A percentile compares a stretch with the other conserved stretches of the same genome.
phyloP scores from a whole-genome alignment of 805 yeast genomes.

The Wickerhamomyces hampshirensis region DNA sequence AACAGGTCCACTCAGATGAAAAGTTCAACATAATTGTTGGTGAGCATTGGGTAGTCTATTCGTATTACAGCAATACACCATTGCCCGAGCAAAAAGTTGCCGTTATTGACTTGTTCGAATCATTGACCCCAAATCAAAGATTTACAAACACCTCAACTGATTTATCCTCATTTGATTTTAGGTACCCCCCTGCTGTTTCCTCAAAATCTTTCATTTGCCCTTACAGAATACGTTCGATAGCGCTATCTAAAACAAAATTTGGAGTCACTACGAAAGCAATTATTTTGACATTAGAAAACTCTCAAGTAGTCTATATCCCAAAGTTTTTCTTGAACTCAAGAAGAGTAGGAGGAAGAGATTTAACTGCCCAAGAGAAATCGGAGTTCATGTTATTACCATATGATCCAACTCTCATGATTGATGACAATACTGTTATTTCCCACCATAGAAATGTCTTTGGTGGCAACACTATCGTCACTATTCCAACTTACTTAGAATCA shows the following conservation, averaged over 20 bases:
- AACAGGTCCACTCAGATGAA: conserved; percentile 35
- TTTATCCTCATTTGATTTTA: conserved; percentile 30
- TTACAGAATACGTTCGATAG: conserved; percentile 46
- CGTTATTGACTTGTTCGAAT: conserved; percentile 78
- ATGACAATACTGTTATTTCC: conserved; percentile 44
- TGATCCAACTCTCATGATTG: conserved; percentile 53
- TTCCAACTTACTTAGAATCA: conserved; percentile 73
- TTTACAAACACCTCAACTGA: conserved; percentile 16
- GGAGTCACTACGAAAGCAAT: conserved; percentile 70
- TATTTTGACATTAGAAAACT: conserved; percentile 50
- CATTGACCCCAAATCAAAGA: conserved; percentile 46
- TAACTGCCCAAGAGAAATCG: conserved; percentile 46
- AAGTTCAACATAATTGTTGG: conserved; percentile 56
- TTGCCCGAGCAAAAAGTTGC: conserved; percentile 52
- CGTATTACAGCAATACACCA: conserved; percentile 50
- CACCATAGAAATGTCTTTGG: conserved; percentile 43
- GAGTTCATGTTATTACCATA: conserved; percentile 62
- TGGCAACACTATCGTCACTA: conserved; percentile 34
- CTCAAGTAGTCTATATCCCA: conserved; percentile 68
- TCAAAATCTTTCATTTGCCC: conserved; percentile 61
- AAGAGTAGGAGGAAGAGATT: conserved; percentile 51
- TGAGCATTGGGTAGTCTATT: conserved; percentile 79
- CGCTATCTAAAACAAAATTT: conserved; percentile 51
- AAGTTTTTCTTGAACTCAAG: conserved; percentile 64
- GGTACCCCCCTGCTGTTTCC: conserved; percentile 42